Evolutionary conservation across 2,329 filamentous ascomycete species (phyloP), one percentile per base, ranked within the genome.

Genomic region (Aspergillus sp.): DNA sequence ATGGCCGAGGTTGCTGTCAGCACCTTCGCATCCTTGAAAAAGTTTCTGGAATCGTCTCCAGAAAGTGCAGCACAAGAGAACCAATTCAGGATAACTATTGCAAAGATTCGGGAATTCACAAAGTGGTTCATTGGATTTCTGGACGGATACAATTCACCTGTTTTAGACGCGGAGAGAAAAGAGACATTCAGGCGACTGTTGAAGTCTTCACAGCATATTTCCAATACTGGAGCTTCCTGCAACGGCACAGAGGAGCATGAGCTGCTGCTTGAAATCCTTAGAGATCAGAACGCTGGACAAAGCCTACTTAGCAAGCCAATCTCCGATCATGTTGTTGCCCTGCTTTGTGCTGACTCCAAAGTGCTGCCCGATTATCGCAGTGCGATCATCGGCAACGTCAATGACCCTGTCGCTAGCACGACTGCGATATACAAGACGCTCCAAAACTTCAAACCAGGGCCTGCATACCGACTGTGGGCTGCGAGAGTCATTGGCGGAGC

Each of bases 11-110:
- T 90, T 53, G 79, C 85, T 1, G 72, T 96, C 15, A 88, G 89
- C 1, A 85, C 86, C 0, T 72, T 97, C 3, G 82, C 90, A 3
- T 90, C 88, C 2, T 74, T 97, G 17, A 80, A 84, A 41, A 79
- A 83, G 7, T 90, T 95, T 59, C 72, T 94, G 13, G 80, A 83
- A 39, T 85, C 84, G 1, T 82, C 80, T 27, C 85, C 90, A 58
- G 82, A 86, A 10, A 89, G 83, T 58, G 91, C 86, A 3, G 91
- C 88, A 0, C 88, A 95, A 58, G 88, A 94, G 62, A 88, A 80
- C 50, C 88, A 95, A 57, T 86, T 91, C 64, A 79, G 80, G 54
- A 79, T 80, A 5, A 95, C 89, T 0, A 82, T 90, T 73, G 81
- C 75, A 50, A 91, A 86, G 59, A 85, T 88, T 5, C 78, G 84